Percentiles rank a stretch among this genome's conserved stretches.
These are phyloP conservation scores for Podila minutissima DNA, from an alignment of 192 early-diverging fungal species.

Conservation along the genomic window DNA sequence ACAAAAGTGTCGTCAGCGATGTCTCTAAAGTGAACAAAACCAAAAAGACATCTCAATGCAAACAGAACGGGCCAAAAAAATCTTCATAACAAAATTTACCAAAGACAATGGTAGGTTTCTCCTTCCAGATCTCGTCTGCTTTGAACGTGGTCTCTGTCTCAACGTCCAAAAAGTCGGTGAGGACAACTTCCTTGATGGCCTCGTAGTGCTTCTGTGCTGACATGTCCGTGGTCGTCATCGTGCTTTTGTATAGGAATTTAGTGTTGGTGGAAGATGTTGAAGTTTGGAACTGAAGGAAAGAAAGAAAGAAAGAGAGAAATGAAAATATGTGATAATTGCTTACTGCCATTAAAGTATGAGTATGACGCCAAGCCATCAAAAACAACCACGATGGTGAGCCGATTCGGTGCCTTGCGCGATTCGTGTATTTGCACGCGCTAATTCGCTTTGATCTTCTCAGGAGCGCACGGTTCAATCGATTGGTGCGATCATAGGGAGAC, in stretches of 20 bases:
- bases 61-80: neutral
- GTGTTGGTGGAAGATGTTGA: neutral
- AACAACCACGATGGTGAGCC: too few species aligned
- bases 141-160: constrained; percentile 28
- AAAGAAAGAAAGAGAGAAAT: neutral
- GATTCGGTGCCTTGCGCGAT: too few species aligned
- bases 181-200: constrained; percentile 32
- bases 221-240: neutral
- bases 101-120: constrained; percentile 34
- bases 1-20: neutral
- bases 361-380: too few species aligned
- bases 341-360: too few species aligned
- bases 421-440: too few species aligned
- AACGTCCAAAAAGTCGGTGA: constrained; percentile 41
- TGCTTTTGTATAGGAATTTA: neutral
- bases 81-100: constrained; percentile 7
- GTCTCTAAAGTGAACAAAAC: too few species aligned
- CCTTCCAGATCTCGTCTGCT: constrained; percentile 40
- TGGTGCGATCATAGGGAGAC: too few species aligned
- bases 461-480: too few species aligned
- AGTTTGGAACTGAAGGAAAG: neutral
- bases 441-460: too few species aligned
- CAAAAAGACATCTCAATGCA: neutral
- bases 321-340: neutral
- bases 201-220: constrained; percentile 17